Base-by-base conservation (phyloP, 441 rosid genomes). In the Geranium incanum region DNA sequence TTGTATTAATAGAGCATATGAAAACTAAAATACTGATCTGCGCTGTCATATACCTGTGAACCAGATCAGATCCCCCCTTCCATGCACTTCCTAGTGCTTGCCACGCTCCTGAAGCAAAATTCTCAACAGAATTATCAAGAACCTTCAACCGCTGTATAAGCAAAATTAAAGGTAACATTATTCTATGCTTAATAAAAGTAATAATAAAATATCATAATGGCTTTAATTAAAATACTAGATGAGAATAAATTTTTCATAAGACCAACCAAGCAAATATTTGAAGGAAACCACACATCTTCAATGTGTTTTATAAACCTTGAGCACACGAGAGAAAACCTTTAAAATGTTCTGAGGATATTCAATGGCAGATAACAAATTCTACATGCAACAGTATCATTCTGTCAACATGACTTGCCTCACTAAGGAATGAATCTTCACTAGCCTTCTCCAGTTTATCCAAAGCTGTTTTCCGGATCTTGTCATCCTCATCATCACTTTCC, bases 71-170 rank as follows among this genome's bases (percentile, higher is more conserved):
- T 70, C 96, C 84, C 71, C 97, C 98, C 80, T 79, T 88, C 81
- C 80, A 84, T 57, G 97, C 99, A 84, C 72, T 85, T 71, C 97
- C 98, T 18, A 90, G 71, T 72, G 93, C 96, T 72, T 87, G 88
- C 99, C 99, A 95, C 23, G 99, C 99, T 74, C 97, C 99, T 23
- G 95, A 86, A 68, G 97, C 88, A 52, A 95, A 85, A 80, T 83
- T 90, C 88, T 92, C 99, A 75, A 95, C 90, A 39, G 96, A 90
- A 80, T 76, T 80, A 83, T 95, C 99, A 18, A 95, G 78, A 81
- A 82, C 90, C 83, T 87, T 90, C 81, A 92, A 80, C 36, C 94
- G 85, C 97, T 92, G 81, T 70, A 75, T 21, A 21, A 3, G 66
- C 69, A 68, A 45, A 39, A 23, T 43, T 57, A 71, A 50, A 75